Percentiles rank a stretch among this genome's conserved stretches.
Evolutionary conservation across 2,329 filamentous ascomycete species (phyloP).

Genomic region (Chaetothyriales sp.): DNA sequence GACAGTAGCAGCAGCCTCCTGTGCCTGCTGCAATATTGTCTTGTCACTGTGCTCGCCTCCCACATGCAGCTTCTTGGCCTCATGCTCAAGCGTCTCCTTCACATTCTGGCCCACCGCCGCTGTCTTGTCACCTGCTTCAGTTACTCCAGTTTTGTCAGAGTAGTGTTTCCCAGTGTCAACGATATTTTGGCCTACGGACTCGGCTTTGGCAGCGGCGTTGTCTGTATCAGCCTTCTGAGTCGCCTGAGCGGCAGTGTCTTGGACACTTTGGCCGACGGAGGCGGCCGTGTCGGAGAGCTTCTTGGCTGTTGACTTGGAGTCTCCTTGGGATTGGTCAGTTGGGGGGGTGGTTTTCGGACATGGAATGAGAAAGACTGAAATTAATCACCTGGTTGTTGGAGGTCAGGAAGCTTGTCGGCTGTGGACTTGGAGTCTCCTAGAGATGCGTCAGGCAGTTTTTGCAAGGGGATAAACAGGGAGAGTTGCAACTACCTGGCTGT

Average conservation of each 20-base stretch:
- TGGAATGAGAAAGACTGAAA: too few species aligned
- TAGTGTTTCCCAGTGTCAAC: neutral
- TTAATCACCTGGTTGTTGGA: too few species aligned
- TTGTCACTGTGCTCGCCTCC: slow-evolving; percentile 1
- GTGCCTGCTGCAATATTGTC: slow-evolving; percentile 11
- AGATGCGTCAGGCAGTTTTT: too few species aligned
- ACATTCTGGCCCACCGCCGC: slow-evolving; percentile 3
- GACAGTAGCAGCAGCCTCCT: slow-evolving; percentile 12
- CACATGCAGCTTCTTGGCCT: slow-evolving; percentile 3
- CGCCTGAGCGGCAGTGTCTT: neutral
- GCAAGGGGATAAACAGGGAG: neutral
- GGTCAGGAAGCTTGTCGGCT: too few species aligned
- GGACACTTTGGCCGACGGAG: neutral
- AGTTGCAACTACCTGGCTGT: neutral
- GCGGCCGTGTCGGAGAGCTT: slow-evolving; percentile 36
- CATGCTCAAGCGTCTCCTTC: slow-evolving; percentile 4
- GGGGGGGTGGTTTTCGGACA: neutral
- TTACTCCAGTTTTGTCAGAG: neutral
- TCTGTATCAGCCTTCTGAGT: neutral
- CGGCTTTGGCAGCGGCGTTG: neutral
- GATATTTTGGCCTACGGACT: neutral
- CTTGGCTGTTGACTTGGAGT: slow-evolving; percentile 42
- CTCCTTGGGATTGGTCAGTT: slow-evolving; percentile 26
- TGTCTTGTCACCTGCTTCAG: neutral
- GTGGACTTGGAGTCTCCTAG: too few species aligned